These are phyloP conservation scores for Astrocystis sublimbata DNA, from an alignment of 495 filamentous ascomycete species.

Conservation along the genomic window DNA sequence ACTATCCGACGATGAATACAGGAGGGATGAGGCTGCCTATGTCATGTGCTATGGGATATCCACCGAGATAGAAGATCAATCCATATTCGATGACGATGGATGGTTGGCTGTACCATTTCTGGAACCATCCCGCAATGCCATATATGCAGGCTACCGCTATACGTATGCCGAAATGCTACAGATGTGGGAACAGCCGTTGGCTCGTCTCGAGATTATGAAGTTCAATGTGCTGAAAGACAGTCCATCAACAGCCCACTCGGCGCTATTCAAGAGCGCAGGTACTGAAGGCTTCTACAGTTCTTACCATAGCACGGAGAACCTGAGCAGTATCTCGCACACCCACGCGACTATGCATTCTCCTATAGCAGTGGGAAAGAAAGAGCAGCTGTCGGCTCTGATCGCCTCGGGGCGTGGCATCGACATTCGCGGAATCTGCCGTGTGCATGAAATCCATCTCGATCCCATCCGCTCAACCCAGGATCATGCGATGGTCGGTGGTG, in stretches of 20 bases:
- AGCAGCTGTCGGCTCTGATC: slow-evolving; percentile 40
- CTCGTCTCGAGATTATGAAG: slow-evolving; percentile 79
- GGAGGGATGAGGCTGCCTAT: slow-evolving; percentile 42
- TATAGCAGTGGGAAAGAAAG: slow-evolving; percentile 49
- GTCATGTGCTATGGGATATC: slow-evolving; percentile 55
- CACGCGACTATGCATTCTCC: slow-evolving; percentile 38
- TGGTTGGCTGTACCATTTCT: slow-evolving; percentile 67
- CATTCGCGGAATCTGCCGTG: slow-evolving; percentile 59
- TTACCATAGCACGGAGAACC: slow-evolving; percentile 32
- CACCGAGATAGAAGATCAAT: slow-evolving; percentile 71
- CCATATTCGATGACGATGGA: slow-evolving; percentile 76
- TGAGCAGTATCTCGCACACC: slow-evolving; percentile 22
- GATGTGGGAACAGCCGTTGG: slow-evolving; percentile 76
- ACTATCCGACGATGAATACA: slow-evolving; percentile 47
- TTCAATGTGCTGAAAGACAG: slow-evolving; percentile 65
- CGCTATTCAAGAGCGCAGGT: slow-evolving; percentile 25
- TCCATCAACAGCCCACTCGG: slow-evolving; percentile 24
- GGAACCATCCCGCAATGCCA: slow-evolving; percentile 57
- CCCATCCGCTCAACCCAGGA: slow-evolving; percentile 45
- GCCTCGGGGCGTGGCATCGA: slow-evolving; percentile 54
- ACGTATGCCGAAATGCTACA: slow-evolving; percentile 80
- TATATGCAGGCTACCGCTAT: slow-evolving; percentile 71
- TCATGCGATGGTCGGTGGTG: slow-evolving; percentile 46
- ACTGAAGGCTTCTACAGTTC: slow-evolving; percentile 37
- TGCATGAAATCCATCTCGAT: slow-evolving; percentile 57